Evolutionary conservation across 176 grass and related monocot genomes (phyloP).

Genomic region (Metroxylon sagu): DNA sequence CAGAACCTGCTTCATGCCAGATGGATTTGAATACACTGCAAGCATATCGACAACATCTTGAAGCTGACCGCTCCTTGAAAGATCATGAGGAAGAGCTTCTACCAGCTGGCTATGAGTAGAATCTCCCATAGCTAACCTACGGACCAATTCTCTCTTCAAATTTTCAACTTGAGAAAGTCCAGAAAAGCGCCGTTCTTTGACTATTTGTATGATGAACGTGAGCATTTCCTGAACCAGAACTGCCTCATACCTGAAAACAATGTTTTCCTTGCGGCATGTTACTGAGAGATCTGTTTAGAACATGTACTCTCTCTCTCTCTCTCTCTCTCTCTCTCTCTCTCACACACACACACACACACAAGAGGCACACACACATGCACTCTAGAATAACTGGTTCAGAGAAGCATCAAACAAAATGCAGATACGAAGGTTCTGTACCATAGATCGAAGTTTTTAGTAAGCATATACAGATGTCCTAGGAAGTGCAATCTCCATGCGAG

Average conservation of each 20-base stretch:
- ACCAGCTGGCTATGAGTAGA: constrained; percentile 90
- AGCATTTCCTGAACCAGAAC: constrained; percentile 95
- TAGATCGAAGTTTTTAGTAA: too few species aligned
- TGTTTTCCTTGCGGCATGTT: too few species aligned
- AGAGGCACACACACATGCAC: too few species aligned
- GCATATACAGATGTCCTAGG: too few species aligned
- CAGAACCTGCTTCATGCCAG: constrained; percentile 95
- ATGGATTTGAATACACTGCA: constrained; percentile 87
- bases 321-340: too few species aligned
- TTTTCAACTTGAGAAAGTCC: constrained; percentile 75
- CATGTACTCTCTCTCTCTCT: too few species aligned
- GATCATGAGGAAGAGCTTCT: constrained; percentile 77
- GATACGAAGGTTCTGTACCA: too few species aligned
- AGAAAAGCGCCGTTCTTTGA: constrained; percentile 88
- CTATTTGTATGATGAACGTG: constrained; percentile 84
- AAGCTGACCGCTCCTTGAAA: constrained; percentile 62
- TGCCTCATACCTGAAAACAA: constrained; percentile 55
- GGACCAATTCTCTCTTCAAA: constrained; percentile 86
- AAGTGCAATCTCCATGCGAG: too few species aligned
- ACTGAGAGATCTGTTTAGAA: too few species aligned
- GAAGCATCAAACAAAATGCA: too few species aligned
- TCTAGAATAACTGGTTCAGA: too few species aligned
- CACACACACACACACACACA: too few species aligned
- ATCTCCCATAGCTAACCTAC: constrained; percentile 72
- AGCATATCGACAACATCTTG: constrained; percentile 80